Conservation (phyloP, 129 eudicot genomes). For the Artemisia tridentata region DNA sequence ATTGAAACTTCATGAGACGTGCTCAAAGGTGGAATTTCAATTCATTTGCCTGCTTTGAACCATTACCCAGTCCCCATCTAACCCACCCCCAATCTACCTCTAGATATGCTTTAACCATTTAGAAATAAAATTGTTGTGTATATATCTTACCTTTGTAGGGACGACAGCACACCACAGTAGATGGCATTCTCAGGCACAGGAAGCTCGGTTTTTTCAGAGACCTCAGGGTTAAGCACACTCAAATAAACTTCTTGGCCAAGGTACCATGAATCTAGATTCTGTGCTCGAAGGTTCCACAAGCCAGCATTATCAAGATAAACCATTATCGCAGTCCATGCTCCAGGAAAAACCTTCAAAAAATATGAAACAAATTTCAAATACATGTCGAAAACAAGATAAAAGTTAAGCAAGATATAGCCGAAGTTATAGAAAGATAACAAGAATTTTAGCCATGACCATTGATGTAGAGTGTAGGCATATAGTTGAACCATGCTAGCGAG, state of each 20-base stretch:
- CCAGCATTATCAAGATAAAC: slow-evolving; percentile 88
- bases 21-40: not conserved
- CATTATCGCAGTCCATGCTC: slow-evolving; percentile 92
- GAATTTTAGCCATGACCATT: not conserved
- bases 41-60: not conserved
- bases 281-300: slow-evolving; percentile 88
- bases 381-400: not conserved
- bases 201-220: slow-evolving; percentile 54
- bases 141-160: slow-evolving; percentile 81
- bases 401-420: not conserved
- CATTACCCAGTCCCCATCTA: not conserved
- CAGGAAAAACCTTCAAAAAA: slow-evolving; percentile 76
- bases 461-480: not conserved
- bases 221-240: slow-evolving; percentile 80
- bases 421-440: not conserved
- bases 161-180: slow-evolving; percentile 76
- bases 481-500: not conserved
- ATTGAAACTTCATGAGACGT: not conserved
- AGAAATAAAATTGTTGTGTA: not conserved
- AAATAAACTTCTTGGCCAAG: slow-evolving; percentile 92
- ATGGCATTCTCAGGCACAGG: slow-evolving; percentile 75
- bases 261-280: slow-evolving; percentile 92
- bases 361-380: not conserved
- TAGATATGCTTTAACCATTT: not conserved
- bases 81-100: not conserved